These are phyloP conservation scores for Biancaea sappan DNA, from an alignment of 306 rosid species.

Conservation along the genomic window DNA sequence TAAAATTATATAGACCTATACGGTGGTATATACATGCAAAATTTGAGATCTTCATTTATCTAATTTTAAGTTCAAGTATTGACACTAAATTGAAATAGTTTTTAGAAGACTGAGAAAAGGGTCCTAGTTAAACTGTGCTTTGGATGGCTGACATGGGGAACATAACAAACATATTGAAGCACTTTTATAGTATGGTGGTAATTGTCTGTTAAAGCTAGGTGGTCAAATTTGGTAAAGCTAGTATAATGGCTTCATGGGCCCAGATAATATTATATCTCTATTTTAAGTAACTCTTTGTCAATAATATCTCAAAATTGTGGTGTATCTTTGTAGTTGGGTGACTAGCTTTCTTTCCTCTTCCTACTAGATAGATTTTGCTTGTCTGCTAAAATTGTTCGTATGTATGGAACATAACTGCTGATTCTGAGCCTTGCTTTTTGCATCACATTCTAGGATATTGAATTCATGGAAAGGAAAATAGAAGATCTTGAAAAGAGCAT, in stretches of 20 bases:
- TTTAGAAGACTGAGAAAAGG: neutral
- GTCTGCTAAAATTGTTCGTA: conserved; percentile 8
- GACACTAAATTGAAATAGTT: neutral
- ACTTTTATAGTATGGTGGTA: neutral
- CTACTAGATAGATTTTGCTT: neutral
- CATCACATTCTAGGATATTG: conserved; percentile 64
- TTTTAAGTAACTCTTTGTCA: neutral
- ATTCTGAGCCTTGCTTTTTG: conserved; percentile 27
- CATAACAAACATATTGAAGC: neutral
- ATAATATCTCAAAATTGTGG: neutral
- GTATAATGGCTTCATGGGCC: neutral
- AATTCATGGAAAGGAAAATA: conserved; percentile 75
- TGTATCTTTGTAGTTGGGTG: neutral
- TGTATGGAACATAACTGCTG: conserved; percentile 13
- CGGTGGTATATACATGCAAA: neutral
- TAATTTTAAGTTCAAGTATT: neutral
- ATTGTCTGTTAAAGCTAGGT: neutral
- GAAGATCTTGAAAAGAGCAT: conserved; percentile 97
- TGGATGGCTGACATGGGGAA: neutral
- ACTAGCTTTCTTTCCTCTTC: neutral
- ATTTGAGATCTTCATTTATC: neutral
- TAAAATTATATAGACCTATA: neutral
- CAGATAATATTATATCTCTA: too few relatives aligned
- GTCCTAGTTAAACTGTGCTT: neutral
- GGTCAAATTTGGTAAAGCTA: neutral